These are phyloP conservation scores for Aristolochia californica DNA, from an alignment of 164 flowering plant genomes.

Conservation along the genomic window DNA sequence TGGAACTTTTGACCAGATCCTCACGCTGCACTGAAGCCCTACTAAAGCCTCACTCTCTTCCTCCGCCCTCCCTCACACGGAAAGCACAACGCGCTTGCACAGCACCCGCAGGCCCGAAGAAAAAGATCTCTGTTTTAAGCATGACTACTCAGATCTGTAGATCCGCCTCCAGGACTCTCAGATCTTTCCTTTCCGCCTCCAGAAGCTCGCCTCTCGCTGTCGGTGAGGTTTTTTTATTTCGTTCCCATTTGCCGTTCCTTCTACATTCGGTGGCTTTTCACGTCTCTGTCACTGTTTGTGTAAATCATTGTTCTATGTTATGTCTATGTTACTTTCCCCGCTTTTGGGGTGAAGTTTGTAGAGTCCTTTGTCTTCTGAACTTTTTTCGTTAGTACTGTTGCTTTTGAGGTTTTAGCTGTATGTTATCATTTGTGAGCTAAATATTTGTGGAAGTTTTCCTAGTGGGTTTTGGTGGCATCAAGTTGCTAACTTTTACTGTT, in stretches of 20 bases:
- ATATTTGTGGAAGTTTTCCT: no score
- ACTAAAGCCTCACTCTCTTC: background rate
- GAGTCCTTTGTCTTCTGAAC: background rate
- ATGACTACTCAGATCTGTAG: constrained; percentile 74
- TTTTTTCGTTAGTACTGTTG: background rate
- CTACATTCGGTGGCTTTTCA: background rate
- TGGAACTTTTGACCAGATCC: no score
- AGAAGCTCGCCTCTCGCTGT: constrained; percentile 38
- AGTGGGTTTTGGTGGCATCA: no score
- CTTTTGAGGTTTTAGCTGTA: background rate
- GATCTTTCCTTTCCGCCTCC: constrained; percentile 50
- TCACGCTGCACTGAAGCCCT: no score
- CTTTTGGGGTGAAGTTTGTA: background rate
- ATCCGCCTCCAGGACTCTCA: constrained; percentile 61
- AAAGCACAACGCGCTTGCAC: background rate
- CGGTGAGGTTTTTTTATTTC: constrained; percentile 21
- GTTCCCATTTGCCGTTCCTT: background rate
- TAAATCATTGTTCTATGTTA: background rate
- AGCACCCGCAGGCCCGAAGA: background rate
- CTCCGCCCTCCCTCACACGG: background rate
- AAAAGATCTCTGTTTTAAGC: constrained; percentile 1
- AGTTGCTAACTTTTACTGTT: background rate
- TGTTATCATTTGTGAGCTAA: background rate
- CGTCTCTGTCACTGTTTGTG: background rate
- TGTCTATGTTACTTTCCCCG: background rate